Evolutionary conservation across 2,329 filamentous ascomycete species (phyloP).

Genomic region (Botrytis squamosa): DNA sequence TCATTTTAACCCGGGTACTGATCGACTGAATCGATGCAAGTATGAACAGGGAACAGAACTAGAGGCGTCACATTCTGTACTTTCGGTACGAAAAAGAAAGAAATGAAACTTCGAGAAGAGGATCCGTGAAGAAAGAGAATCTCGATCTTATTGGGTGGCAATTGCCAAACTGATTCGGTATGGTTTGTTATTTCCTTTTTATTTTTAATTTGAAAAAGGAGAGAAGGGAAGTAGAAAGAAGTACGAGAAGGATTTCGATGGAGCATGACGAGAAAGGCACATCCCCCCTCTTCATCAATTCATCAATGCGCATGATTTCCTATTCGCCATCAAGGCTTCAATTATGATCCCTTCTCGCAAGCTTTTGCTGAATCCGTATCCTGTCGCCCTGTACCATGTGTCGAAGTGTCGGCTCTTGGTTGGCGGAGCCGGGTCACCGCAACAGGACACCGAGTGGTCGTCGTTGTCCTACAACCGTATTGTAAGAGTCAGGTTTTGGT

Average conservation of each 20-base stretch:
- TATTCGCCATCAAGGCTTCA: not conserved
- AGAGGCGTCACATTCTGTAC: not conserved
- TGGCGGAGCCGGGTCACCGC: not conserved
- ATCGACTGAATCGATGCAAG: constrained; percentile 2
- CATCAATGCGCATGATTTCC: not conserved
- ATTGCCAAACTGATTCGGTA: not conserved
- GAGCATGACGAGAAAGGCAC: not conserved
- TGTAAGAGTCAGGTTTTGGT: not conserved
- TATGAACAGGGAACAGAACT: not conserved
- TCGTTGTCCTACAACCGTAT: not conserved
- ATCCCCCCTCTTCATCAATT: not conserved
- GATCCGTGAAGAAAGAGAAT: constrained; percentile 6
- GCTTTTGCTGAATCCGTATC: not conserved
- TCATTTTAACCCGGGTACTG: not conserved
- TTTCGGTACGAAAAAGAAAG: constrained; percentile 15
- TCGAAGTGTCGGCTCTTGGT: not conserved
- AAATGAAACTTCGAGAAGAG: constrained; percentile 8
- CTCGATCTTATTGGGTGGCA: not conserved
- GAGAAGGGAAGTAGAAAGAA: not conserved
- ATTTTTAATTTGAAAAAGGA: not conserved
- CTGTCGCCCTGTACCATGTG: not conserved
- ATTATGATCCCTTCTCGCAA: not conserved
- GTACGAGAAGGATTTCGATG: not conserved
- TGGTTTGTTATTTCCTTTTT: not conserved
- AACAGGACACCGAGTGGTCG: not conserved